phyloP scores from a whole-genome alignment of 495 filamentous ascomycete genomes.

The Lentithecium fluviatile region DNA sequence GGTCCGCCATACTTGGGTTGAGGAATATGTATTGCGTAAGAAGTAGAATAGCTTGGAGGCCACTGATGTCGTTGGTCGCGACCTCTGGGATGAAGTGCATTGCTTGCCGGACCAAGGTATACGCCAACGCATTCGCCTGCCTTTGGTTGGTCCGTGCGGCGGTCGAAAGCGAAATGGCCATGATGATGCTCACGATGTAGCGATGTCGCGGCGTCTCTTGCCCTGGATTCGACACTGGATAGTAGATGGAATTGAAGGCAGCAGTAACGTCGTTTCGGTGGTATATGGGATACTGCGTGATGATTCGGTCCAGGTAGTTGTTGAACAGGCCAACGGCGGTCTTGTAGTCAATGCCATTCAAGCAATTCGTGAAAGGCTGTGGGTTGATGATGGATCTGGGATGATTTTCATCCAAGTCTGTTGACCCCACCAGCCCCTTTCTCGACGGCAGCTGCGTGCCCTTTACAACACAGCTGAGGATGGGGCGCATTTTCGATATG shows the following conservation, averaged over 20 bases:
- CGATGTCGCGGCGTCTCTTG: slow-evolving; percentile 17
- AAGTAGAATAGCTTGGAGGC: slow-evolving; percentile 24
- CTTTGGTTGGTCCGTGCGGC: slow-evolving; percentile 26
- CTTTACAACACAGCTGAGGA: slow-evolving; percentile 26
- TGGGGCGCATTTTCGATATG: slow-evolving; percentile 17
- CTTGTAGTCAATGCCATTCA: slow-evolving; percentile 19
- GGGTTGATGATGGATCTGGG: slow-evolving; percentile 31
- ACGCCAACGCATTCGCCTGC: slow-evolving; percentile 16
- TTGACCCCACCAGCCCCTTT: slow-evolving; percentile 16
- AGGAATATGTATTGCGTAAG: slow-evolving; percentile 29
- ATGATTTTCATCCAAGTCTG: slow-evolving; percentile 27
- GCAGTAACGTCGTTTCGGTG: slow-evolving; percentile 19
- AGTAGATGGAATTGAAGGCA: slow-evolving; percentile 28
- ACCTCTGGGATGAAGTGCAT: slow-evolving; percentile 26
- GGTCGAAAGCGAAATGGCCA: slow-evolving; percentile 28
- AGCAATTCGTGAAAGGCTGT: slow-evolving; percentile 4
- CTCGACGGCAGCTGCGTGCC: slow-evolving; percentile 20
- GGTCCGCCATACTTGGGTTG: slow-evolving; percentile 25
- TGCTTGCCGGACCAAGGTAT: slow-evolving; percentile 20
- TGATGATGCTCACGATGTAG: slow-evolving; percentile 26
- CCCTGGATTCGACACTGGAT: slow-evolving; percentile 14
- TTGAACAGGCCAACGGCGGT: slow-evolving; percentile 18
- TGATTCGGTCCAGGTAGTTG: slow-evolving; percentile 26
- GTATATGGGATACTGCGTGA: slow-evolving; percentile 29
- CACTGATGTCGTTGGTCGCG: slow-evolving; percentile 24